Base-by-base conservation (phyloP, 1,284 basidiomycete species). In the Volvariella surrecta region DNA sequence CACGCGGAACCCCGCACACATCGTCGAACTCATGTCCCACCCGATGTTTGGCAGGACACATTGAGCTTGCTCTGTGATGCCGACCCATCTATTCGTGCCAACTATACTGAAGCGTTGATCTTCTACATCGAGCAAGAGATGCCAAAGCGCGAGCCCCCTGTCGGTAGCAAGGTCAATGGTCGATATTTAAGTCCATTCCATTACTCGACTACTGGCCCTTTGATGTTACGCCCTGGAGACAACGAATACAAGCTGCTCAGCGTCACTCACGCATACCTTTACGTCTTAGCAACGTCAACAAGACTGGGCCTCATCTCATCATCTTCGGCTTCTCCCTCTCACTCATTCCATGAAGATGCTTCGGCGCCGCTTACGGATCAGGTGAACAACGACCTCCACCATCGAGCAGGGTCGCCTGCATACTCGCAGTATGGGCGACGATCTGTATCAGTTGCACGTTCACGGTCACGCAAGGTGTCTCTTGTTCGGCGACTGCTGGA, bases 31-130 rank as follows among this genome's bases (percentile, higher is more conserved):
- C 76, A 75, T 47, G 75, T 95, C 34, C 70, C 82, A 1, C 82
- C 86, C 16, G 88, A 91, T 54, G 76, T 86, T 31, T 94, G 89
- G 87, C 86, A 90, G 57, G 90, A 93, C 49, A 93, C 89, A 1
- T 61, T 95, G 35, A 83, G 82, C 40, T 68, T 94, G 18, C 63
- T 95, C 4, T 91, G 86, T 58, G 88, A 94, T 54, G 60, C 67
- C 16, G 80, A 88, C 45, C 82, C 77, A 50, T 64, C 73, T 8
- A 78, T 93, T 11, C 79, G 92, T 34, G 73, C 77, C 16, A 82
- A 88, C 50, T 94, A 92, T 56, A 74, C 78, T 1, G 66, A 73
- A n/a, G 76, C 80, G 1, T 62, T 94, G 7, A 60, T 84, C 3
- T 75, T 79, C 40, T 95, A 89, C 62, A 61, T 93, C 48, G 67